Conservation (phyloP, 768 basidiomycete species). For the Agrocybe praecox region DNA sequence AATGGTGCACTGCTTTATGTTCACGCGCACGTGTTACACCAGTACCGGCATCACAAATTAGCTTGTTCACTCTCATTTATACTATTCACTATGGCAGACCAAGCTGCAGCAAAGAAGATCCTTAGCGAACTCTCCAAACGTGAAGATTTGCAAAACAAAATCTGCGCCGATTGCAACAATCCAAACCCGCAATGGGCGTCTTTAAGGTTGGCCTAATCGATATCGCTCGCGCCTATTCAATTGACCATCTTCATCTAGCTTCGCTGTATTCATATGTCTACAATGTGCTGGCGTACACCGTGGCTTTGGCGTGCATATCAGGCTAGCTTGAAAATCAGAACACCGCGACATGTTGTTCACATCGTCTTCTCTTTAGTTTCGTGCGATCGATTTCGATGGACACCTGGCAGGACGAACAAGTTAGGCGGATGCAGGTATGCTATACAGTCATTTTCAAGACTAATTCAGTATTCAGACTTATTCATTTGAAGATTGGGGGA, state of each 20-base stretch:
- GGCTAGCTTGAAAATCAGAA: constrained; percentile 40
- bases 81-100: constrained; percentile 49
- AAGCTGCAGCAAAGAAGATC: constrained; percentile 65
- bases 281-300: constrained; percentile 85
- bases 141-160: constrained; percentile 73
- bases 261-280: constrained; percentile 89
- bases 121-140: constrained; percentile 76
- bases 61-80: background rate
- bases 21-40: background rate
- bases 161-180: constrained; percentile 81
- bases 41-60: background rate
- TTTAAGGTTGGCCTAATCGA: constrained; percentile 50
- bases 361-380: constrained; percentile 54
- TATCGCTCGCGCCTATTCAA: constrained; percentile 12
- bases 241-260: constrained; percentile 40
- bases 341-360: constrained; percentile 18
- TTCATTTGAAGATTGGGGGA: constrained; percentile 70
- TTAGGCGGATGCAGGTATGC: constrained; percentile 85
- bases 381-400: constrained; percentile 96
- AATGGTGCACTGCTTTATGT: background rate
- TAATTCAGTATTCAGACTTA: background rate
- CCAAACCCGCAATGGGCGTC: constrained; percentile 98
- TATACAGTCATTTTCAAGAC: constrained; percentile 5
- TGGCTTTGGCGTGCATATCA: constrained; percentile 94
- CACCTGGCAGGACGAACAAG: constrained; percentile 90